phyloP scores from a whole-genome alignment of 257 asterid genomes.

The Galeopsis tetrahit region DNA sequence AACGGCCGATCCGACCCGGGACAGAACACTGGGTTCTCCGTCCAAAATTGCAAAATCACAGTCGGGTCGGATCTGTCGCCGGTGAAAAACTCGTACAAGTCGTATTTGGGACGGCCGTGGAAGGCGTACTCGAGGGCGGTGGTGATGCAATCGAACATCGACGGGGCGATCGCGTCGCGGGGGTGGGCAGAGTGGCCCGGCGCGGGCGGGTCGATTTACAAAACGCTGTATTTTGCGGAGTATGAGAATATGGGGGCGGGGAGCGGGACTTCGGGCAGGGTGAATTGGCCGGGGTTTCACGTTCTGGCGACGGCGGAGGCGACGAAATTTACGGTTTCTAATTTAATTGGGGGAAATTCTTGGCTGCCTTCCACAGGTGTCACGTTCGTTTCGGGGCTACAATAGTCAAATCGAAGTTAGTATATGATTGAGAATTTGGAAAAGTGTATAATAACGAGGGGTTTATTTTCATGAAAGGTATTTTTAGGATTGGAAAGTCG shows the following conservation, averaged over 20 bases:
- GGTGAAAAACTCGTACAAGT: slow-evolving; percentile 33
- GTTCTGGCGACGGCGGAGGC: slow-evolving; percentile 57
- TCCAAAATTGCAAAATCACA: slow-evolving; percentile 58
- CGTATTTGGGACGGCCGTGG: slow-evolving; percentile 75
- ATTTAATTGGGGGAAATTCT: slow-evolving; percentile 59
- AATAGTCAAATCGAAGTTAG: background rate
- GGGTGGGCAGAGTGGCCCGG: slow-evolving; percentile 87
- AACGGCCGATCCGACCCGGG: slow-evolving; percentile 70
- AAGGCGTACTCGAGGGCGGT: slow-evolving; percentile 61
- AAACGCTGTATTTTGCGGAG: slow-evolving; percentile 60
- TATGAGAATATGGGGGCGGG: slow-evolving; percentile 59
- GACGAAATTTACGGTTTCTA: slow-evolving; percentile 49
- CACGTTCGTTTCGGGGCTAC: slow-evolving; percentile 56
- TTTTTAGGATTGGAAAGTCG: background rate
- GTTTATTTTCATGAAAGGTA: background rate
- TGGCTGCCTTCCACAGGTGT: slow-evolving; percentile 85
- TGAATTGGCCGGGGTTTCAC: slow-evolving; percentile 61
- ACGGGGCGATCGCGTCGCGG: slow-evolving; percentile 42
- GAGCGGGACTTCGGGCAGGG: slow-evolving; percentile 50
- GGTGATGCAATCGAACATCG: slow-evolving; percentile 69
- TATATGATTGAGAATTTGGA: background rate
- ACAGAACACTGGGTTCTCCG: slow-evolving; percentile 68
- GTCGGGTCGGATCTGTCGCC: slow-evolving; percentile 48
- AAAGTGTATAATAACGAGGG: background rate
- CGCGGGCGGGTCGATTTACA: slow-evolving; percentile 37